Evolutionary conservation across 106 monocot species (phyloP).

Genomic region (Allium sativum): DNA sequence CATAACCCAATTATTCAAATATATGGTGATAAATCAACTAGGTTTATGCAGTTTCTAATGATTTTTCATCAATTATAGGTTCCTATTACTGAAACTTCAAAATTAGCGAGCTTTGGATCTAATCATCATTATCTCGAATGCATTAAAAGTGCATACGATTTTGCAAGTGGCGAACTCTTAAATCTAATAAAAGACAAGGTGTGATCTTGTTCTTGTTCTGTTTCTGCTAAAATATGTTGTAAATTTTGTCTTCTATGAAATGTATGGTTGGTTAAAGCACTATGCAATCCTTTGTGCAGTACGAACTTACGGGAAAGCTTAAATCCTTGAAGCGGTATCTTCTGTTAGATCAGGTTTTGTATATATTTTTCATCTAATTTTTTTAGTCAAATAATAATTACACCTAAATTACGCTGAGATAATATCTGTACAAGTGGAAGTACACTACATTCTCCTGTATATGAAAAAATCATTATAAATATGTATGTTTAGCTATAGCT

Average conservation of each 20-base stretch:
- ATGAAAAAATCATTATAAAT: too few species aligned
- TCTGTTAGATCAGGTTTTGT: conserved; percentile 83
- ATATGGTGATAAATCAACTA: background rate
- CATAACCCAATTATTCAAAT: background rate
- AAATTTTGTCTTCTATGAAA: background rate
- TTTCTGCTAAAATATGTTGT: background rate
- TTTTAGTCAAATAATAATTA: too few species aligned
- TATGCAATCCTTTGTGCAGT: conserved; percentile 28
- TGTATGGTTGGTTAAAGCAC: background rate
- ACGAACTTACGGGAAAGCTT: conserved; percentile 76
- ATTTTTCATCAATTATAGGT: conserved; percentile 34
- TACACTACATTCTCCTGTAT: too few species aligned
- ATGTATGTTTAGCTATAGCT: too few species aligned
- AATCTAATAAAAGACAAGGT: conserved; percentile 96
- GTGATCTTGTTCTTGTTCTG: background rate
- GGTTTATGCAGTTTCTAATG: background rate
- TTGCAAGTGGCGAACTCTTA: conserved; percentile 85
- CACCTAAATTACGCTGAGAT: too few species aligned
- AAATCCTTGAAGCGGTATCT: conserved; percentile 85
- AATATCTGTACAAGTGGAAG: too few species aligned
- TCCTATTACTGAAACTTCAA: conserved; percentile 67
- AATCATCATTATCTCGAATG: conserved; percentile 92
- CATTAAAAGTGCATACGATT: conserved; percentile 84
- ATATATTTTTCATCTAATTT: too few species aligned
- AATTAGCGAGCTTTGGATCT: conserved; percentile 57